Evolutionary conservation across 169 alveolate species (phyloP), one percentile per base, ranked within the genome.

Genomic region (Cryptosporidium andersoni): DNA sequence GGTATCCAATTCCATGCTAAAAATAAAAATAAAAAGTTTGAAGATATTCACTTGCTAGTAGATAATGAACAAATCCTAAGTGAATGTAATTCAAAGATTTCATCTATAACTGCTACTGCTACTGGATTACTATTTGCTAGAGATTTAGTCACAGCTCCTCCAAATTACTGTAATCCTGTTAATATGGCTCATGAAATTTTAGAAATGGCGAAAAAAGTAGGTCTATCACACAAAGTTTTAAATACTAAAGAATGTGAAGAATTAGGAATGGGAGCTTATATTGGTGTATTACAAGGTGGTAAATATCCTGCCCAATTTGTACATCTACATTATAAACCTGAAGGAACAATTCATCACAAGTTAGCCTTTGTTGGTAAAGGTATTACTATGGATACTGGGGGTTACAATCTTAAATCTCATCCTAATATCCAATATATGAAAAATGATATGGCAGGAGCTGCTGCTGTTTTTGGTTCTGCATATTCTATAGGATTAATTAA

Each of bases 311-410:
- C 95, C 25, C 82, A 65, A 81, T 94, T 95, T 68, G 90, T 95
- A 39, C 97, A 94, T 67, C 85, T 94, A 64, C 91, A 93, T 5
- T 94, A 93, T 88, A 81, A 64, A 52, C 89, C 90, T 12, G 80
- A 89, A 6, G 91, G 90, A 34, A 90, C 68, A 37, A 45, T 64
- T 36, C 82, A 65, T 40, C 64, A 65, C 51, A 95, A 82, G 81
- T 45, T 93, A 40, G 98, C 98, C 12, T 56, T 97, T 1, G 97
- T 97, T 2, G 99, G 99, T 8, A 97, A 97, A 90, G 98, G 98
- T 16, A 89, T 95, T 40, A 92, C 94, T 53, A 94, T 95, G 89
- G 98, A 95, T 88, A 85, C 98, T 1, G 98, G 98, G 37, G 98
- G 98, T 47, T 92, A 95, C 81, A 95, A 95, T 89, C 58, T 95